Conservation (phyloP, 768 basidiomycete species). For the Russula virescens region DNA sequence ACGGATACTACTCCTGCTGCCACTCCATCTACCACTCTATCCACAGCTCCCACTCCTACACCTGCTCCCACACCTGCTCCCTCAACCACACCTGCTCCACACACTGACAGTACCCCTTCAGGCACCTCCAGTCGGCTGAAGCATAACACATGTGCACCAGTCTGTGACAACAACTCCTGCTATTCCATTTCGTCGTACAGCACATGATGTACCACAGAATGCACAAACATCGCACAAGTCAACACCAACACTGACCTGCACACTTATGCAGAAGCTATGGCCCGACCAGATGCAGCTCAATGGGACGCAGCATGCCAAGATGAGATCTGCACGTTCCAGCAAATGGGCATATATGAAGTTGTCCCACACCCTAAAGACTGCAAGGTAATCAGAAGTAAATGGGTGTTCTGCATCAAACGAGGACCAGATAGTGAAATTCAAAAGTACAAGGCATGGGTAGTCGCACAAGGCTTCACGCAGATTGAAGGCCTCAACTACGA, state of each 20-base stretch:
- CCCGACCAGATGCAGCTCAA: not conserved
- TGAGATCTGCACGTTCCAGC: not conserved
- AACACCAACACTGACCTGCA: not conserved
- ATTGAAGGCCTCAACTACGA: constrained; percentile 32
- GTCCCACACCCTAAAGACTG: constrained; percentile 25
- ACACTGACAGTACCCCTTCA: too few species aligned
- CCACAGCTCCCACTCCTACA: too few species aligned
- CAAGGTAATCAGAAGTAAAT: constrained; percentile 29
- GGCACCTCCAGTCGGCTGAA: too few species aligned
- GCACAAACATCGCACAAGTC: not conserved
- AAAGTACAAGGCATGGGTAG: constrained; percentile 35
- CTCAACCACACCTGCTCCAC: too few species aligned
- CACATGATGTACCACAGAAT: not conserved
- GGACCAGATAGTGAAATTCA: constrained; percentile 29
- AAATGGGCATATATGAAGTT: constrained; percentile 23
- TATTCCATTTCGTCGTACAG: not conserved
- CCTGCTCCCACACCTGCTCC: too few species aligned
- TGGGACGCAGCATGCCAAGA: not conserved
- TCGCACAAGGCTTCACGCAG: constrained; percentile 37
- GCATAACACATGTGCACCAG: too few species aligned
- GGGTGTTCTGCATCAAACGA: constrained; percentile 34
- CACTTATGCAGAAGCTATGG: not conserved
- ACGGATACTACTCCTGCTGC: not conserved
- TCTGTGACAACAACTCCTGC: not conserved
- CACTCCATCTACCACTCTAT: too few species aligned